phyloP scores from a whole-genome alignment of 139 green algal species.

The Chlorella sp. region DNA sequence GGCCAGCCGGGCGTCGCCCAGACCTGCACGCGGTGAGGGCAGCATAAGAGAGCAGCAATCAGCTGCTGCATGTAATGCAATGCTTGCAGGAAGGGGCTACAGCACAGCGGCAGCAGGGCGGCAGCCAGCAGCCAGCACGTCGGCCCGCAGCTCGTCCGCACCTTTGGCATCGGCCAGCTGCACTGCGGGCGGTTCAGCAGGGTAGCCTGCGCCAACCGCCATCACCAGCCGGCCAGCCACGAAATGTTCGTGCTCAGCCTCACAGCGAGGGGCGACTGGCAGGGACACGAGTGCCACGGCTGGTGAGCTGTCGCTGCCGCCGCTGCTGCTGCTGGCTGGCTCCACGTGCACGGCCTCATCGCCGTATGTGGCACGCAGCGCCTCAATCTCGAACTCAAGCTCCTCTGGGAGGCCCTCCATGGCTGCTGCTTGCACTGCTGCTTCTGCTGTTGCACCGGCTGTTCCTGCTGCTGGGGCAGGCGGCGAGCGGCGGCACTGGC shows the following conservation, averaged over 20 bases:
- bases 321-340: neutral
- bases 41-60: no score
- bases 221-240: conserved; percentile 16
- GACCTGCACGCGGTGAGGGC: conserved; percentile 3
- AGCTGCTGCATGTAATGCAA: no score
- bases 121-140: no score
- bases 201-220: conserved; percentile 4
- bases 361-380: conserved; percentile 10
- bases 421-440: neutral
- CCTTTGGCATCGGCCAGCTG: conserved; percentile 15
- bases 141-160: neutral
- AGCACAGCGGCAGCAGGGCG: no score
- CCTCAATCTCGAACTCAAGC: conserved; percentile 32
- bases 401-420: neutral
- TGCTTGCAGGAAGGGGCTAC: no score
- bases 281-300: neutral
- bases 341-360: conserved; percentile 10
- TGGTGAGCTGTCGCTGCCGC: neutral
- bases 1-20: neutral
- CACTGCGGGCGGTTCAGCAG: neutral
- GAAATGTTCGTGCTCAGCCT: neutral
- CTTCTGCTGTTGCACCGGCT: no score
- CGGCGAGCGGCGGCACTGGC: no score
- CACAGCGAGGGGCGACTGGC: neutral
- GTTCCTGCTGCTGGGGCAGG: no score